Evolutionary conservation across 345 rosid genomes (phyloP).

Genomic region (Aegle marmelos): DNA sequence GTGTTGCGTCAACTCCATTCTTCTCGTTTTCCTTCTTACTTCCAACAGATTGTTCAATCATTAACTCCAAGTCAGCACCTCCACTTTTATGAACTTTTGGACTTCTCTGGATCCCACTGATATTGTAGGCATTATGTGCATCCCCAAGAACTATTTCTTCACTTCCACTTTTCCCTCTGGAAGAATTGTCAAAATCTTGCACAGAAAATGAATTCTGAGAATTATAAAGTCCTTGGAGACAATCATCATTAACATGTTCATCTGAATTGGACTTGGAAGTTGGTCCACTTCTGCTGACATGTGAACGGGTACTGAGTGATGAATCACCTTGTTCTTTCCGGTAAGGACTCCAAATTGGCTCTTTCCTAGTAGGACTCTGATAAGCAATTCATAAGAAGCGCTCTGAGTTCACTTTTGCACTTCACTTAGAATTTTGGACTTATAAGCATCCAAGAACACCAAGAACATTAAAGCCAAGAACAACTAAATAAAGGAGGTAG

Average conservation of each 20-base stretch:
- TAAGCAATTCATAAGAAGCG: conserved; percentile 19
- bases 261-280: conserved; percentile 22
- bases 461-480: conserved; percentile 3
- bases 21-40: conserved; percentile 23
- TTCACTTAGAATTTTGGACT: conserved; percentile 19
- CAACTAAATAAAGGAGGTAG: not conserved
- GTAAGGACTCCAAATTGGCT: conserved; percentile 22
- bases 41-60: conserved; percentile 32
- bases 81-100: conserved; percentile 30
- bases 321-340: conserved; percentile 22
- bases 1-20: conserved; percentile 25
- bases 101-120: conserved; percentile 24
- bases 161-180: conserved; percentile 52
- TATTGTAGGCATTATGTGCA: conserved; percentile 26
- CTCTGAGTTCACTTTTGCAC: conserved; percentile 30
- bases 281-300: conserved; percentile 20
- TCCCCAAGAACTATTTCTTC: conserved; percentile 30
- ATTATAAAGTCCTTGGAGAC: conserved; percentile 12
- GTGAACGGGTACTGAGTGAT: conserved; percentile 17
- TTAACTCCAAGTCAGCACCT: conserved; percentile 22
- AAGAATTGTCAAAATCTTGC: conserved; percentile 31
- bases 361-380: conserved; percentile 29
- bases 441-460: conserved; percentile 18
- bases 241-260: conserved; percentile 16
- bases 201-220: conserved; percentile 23